Conservation (phyloP, 257 asterid species). For the Craterostigma plantagineum region DNA sequence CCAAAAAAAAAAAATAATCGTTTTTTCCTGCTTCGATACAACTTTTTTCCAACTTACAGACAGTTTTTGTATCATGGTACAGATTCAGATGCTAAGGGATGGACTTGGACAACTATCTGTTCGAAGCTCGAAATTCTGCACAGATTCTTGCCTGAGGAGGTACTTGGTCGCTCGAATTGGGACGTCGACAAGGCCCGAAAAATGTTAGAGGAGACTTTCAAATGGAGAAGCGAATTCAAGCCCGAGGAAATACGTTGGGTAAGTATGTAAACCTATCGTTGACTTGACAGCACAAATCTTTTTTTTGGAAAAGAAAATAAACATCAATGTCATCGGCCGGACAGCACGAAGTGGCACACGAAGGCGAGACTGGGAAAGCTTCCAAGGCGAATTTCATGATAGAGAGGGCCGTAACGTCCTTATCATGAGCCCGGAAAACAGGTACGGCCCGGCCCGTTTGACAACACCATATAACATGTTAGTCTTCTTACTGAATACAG, state of each 20-base stretch:
- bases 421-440: slow-evolving; percentile 82
- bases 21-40: not conserved
- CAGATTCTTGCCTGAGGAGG: slow-evolving; percentile 48
- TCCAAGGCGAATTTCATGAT: slow-evolving; percentile 68
- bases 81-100: slow-evolving; percentile 43
- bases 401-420: slow-evolving; percentile 55
- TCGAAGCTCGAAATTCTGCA: slow-evolving; percentile 43
- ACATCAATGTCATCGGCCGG: not conserved
- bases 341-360: slow-evolving; percentile 81
- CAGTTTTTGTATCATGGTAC: slow-evolving; percentile 3
- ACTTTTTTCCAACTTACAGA: no score
- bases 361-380: slow-evolving; percentile 91
- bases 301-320: not conserved
- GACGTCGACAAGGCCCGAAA: slow-evolving; percentile 55
- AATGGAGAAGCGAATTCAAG: slow-evolving; percentile 58
- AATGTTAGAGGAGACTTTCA: slow-evolving; percentile 55
- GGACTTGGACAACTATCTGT: slow-evolving; percentile 46
- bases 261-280: slow-evolving; percentile 11
- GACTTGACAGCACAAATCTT: not conserved
- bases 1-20: not conserved
- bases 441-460: slow-evolving; percentile 16
- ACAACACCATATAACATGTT: no score
- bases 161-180: slow-evolving; percentile 73
- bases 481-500: no score
- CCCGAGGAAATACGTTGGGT: slow-evolving; percentile 96